Percentiles rank a stretch among this genome's conserved stretches.
Evolutionary conservation across 139 green algal genomes (phyloP).

Genomic region (Asterochloris sp.): DNA sequence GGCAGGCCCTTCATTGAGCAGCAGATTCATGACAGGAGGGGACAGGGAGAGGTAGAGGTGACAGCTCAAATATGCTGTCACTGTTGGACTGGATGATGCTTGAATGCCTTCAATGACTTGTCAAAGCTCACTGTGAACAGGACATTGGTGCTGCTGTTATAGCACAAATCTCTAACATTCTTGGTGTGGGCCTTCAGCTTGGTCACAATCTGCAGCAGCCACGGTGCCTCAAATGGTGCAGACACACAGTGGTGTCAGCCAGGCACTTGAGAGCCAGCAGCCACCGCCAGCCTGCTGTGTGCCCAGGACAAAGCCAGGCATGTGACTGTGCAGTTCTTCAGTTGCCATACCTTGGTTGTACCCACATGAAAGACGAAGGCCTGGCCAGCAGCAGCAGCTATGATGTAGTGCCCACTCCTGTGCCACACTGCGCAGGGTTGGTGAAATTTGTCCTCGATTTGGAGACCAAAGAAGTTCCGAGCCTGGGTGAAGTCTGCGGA

Average conservation of each 20-base stretch:
- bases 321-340: not conserved
- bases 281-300: not conserved
- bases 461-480: conserved; percentile 37
- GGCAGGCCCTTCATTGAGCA: not conserved
- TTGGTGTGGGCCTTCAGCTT: conserved; percentile 33
- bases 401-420: conserved; percentile 21
- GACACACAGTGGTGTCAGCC: not conserved
- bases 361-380: conserved; percentile 55
- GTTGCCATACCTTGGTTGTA: conserved; percentile 28
- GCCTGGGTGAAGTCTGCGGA: conserved; percentile 28
- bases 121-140: conserved; percentile 61
- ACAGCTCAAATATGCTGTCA: not conserved
- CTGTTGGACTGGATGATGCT: not conserved
- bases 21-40: not conserved
- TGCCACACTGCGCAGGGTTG: conserved; percentile 28
- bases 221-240: not conserved
- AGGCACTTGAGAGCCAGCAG: not conserved
- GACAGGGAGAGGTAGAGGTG: not conserved
- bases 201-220: conserved; percentile 24
- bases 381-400: conserved; percentile 34
- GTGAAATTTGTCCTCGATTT: conserved; percentile 36
- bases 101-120: conserved; percentile 42
- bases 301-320: not conserved
- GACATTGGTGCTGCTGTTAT: conserved; percentile 36
- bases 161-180: conserved; percentile 49